phyloP scores from a whole-genome alignment of 139 green algal genomes.

The Limnomonas spitsbergensis region DNA sequence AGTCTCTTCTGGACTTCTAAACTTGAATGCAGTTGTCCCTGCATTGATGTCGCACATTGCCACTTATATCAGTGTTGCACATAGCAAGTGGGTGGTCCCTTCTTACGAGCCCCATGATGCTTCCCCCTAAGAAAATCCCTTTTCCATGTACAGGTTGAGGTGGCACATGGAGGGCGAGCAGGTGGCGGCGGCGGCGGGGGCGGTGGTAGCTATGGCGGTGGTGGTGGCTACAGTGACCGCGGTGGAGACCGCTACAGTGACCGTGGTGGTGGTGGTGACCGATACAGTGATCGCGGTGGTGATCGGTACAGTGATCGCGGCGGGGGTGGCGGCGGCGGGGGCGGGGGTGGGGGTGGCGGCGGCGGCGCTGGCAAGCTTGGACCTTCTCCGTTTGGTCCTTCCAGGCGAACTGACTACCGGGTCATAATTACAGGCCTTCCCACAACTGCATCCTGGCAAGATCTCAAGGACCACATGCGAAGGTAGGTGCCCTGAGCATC shows the following conservation, averaged over 20 bases:
- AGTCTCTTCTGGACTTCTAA: background rate
- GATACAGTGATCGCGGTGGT: constrained; percentile 8
- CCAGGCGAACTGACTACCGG: constrained; percentile 57
- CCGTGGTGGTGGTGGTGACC: constrained; percentile 14
- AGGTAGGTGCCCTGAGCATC: constrained; percentile 25
- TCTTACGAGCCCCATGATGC: background rate
- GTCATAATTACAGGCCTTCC: constrained; percentile 79
- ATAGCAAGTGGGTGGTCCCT: background rate
- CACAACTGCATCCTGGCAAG: constrained; percentile 84
- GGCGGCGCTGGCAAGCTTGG: constrained; percentile 30
- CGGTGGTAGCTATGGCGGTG: constrained; percentile 9
- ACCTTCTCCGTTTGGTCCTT: constrained; percentile 36
- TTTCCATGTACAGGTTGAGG: constrained; percentile 23
- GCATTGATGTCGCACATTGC: background rate
- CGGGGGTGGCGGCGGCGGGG: background rate
- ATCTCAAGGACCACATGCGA: constrained; percentile 91
- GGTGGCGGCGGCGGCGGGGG: constrained; percentile 5
- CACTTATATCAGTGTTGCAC: background rate
- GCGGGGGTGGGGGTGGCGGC: constrained; percentile 20
- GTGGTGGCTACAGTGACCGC: background rate
- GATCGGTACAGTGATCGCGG: constrained; percentile 2
- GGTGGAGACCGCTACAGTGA: constrained; percentile 3
- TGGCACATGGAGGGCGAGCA: constrained; percentile 22
- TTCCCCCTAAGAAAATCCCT: background rate
- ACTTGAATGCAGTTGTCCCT: background rate